These are phyloP conservation scores for Irpex sp. DNA, from an alignment of 1,284 basidiomycete species.

Conservation along the genomic window DNA sequence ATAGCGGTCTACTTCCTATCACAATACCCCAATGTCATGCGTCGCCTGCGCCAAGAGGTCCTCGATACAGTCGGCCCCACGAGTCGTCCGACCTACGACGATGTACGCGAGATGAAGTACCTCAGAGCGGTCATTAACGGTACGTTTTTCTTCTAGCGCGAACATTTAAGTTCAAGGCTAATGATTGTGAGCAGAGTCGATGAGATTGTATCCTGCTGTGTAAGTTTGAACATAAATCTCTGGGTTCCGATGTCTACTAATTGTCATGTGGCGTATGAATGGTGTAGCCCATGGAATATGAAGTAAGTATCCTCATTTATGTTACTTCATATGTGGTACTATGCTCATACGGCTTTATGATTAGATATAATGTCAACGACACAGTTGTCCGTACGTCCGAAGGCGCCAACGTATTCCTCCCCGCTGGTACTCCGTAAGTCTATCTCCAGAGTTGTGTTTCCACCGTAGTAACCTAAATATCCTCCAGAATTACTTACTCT, in stretches of 20 bases:
- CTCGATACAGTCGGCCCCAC: constrained; percentile 30
- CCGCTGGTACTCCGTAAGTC: constrained; percentile 18
- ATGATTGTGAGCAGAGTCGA: constrained; percentile 19
- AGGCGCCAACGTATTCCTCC: constrained; percentile 23
- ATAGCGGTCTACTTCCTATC: constrained; percentile 40
- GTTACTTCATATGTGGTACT: no score
- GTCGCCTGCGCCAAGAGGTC: constrained; percentile 39
- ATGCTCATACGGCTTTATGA: no score
- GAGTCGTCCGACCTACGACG: constrained; percentile 35
- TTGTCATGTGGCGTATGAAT: no score
- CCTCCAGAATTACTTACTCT: constrained; percentile 16
- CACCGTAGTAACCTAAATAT: background rate
- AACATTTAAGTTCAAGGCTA: background rate
- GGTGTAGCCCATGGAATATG: constrained; percentile 23
- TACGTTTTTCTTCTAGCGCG: background rate
- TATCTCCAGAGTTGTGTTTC: background rate
- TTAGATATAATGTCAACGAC: constrained; percentile 14
- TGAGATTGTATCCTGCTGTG: constrained; percentile 30
- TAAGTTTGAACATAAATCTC: constrained; percentile 20
- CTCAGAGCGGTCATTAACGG: constrained; percentile 32
- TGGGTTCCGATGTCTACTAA: no score
- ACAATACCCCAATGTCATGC: constrained; percentile 32
- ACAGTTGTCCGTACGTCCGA: constrained; percentile 19
- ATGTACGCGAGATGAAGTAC: constrained; percentile 35
- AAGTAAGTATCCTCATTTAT: constrained; percentile 11